Base-by-base conservation (phyloP, 2,329 filamentous ascomycete genomes). In the Ophiostoma montium region DNA sequence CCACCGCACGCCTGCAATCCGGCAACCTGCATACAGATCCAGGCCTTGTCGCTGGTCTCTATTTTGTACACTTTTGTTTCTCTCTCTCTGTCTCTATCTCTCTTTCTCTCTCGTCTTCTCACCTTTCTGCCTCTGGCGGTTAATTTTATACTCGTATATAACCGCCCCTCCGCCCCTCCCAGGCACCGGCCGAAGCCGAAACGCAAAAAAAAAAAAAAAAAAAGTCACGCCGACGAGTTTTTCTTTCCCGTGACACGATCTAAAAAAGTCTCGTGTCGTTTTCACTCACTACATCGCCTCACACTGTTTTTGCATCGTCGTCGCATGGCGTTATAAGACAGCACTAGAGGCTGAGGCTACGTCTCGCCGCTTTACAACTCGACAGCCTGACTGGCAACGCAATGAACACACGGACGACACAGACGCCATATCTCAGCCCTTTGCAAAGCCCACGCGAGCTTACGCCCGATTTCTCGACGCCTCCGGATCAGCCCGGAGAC, bases 391-490 rank as follows among this genome's bases (percentile, higher is more conserved):
- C 36, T 19, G 16, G 21, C 10, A n/a, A 23, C 18, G 41, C 41
- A 54, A 57, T 57, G 56, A 57, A 56, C 53, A 52, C 41, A 50
- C 64, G 67, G 56, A 67, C 67, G 63, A 64, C 66, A 60, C 67
- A 65, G 60, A 63, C 61, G 59, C 62, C 67, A 54, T 68, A 66
- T 53, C 61, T 67, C 51, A 67, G 59, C 56, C 63, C 69, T 23
- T 64, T 65, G 31, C 62, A 61, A 41, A 63, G 47, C 44, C 53
- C 52, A 13, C 48, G 65, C 58, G 67, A 69, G 54, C 59, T 64
- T 51, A 68, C 70, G 52, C 67, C 70, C 49, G 63, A 62, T 48
- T 66, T 68, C 39, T 64, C 67, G 6, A 69, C 70, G 38, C 64
- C 67, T 53, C 65, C 69, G 39, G 50, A 36, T 27, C 41, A 16